Evolutionary conservation across 768 basidiomycete species (phyloP), one percentile per base, ranked within the genome.

Genomic region (Lanmaoa pseudosensibilis): DNA sequence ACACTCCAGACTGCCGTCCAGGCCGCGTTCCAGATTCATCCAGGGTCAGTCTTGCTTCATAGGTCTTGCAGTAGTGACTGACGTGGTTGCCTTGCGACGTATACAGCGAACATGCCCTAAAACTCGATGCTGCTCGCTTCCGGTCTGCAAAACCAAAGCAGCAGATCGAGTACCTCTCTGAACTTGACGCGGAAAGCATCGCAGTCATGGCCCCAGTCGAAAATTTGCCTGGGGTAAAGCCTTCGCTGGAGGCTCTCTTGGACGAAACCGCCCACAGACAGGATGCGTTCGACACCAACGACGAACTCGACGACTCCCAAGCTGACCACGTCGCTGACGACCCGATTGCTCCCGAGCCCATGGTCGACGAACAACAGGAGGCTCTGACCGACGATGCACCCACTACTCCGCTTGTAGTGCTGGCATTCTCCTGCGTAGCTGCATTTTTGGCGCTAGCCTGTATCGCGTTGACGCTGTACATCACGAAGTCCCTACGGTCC

Each of bases 1-100:
- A 62, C 66, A n/a, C 53, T 75, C 36, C 73, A 68, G 58, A 62
- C 67, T 21, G 55, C 65, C 21, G 62, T 73, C 46, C 78, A 78
- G 61, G 68, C 73, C 34, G 58, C 71, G 37, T 74, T 79, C 52
- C 66, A 68, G 56, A 65, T 72, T 34, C 68, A 69, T 60, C 61
- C 74, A 52, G 70, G 73, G 78, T 78, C 57, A 40, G 69, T 69
- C 40, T 69, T 67, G n/a, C 46, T 57, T 55, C 57, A 25, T 44
- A 46, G 32, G n/a, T 47, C 38, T 27, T 27, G 33, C n/a, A 43
- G 25, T 33, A 5, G 34, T 57, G 32, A 54, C 60, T 63, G 56
- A 67, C 64, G 36, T 50, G 47, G 33, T 33, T 33, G 38, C 33
- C 37, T 39, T 44, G 51, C 52, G 53, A 50, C 55, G 54, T 55